Conservation (phyloP, 768 basidiomycete genomes). For the Termitomyces sp. region DNA sequence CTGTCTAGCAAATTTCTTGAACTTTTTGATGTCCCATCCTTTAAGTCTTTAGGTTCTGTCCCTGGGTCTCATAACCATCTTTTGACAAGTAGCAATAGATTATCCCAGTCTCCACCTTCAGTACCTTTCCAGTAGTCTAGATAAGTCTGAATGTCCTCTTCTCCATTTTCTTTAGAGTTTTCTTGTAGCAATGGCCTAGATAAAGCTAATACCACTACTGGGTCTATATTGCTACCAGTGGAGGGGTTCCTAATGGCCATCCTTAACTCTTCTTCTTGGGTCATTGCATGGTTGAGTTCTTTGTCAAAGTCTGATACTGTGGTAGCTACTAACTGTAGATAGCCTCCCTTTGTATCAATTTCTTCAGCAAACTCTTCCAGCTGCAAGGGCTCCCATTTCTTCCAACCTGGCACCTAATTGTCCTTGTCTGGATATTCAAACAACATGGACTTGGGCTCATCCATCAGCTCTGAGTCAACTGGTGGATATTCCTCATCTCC, state of each 20-base stretch:
- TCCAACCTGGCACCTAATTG: background rate
- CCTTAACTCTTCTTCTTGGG: background rate
- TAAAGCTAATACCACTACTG: background rate
- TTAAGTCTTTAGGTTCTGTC: background rate
- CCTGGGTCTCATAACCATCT: too few species aligned
- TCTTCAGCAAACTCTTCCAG: background rate
- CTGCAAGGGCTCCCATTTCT: background rate
- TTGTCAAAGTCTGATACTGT: too few species aligned
- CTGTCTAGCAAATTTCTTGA: background rate
- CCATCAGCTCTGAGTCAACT: too few species aligned
- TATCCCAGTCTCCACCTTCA: background rate
- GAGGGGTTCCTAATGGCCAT: too few species aligned
- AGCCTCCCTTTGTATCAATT: background rate
- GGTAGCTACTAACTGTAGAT: background rate
- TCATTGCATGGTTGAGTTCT: background rate
- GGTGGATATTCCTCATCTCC: background rate
- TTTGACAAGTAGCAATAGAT: too few species aligned
- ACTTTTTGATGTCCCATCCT: background rate
- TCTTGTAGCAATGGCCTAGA: background rate
- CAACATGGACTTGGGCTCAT: too few species aligned
- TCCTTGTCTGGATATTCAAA: background rate
- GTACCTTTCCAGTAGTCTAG: too few species aligned
- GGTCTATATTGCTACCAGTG: too few species aligned
- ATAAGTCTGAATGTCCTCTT: too few species aligned
- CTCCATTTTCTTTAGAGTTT: too few species aligned